These are phyloP conservation scores for Nemania sp. DNA, from an alignment of 2,329 filamentous ascomycete species.

Conservation along the genomic window DNA sequence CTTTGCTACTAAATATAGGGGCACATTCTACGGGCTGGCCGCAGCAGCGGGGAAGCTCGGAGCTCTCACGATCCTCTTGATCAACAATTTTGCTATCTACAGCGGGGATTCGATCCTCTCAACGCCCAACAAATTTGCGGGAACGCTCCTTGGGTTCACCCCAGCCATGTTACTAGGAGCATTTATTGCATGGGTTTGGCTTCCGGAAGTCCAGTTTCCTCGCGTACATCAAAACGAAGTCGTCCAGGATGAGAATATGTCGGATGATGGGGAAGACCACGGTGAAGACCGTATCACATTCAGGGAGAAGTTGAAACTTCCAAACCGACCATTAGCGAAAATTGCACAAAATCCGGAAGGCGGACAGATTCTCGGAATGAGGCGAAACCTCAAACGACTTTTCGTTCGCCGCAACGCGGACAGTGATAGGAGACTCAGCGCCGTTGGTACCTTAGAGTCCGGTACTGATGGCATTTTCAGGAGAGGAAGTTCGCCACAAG, in stretches of 20 bases:
- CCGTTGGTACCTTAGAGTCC: not conserved
- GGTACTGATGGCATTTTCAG: not conserved
- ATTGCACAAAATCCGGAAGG: conserved; percentile 28
- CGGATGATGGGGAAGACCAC: conserved; percentile 17
- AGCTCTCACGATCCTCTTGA: conserved; percentile 54
- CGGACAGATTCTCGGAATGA: conserved; percentile 27
- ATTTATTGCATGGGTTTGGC: conserved; percentile 32
- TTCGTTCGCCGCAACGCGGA: not conserved
- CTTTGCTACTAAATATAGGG: conserved; percentile 66
- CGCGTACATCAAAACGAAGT: conserved; percentile 17
- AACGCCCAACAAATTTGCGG: conserved; percentile 17
- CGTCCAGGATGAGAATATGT: conserved; percentile 10
- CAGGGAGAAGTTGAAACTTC: conserved; percentile 23
- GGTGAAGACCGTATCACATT: conserved; percentile 9
- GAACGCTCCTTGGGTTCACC: conserved; percentile 28
- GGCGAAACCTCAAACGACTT: conserved; percentile 21
- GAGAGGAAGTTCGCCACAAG: not conserved
- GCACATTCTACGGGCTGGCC: conserved; percentile 64
- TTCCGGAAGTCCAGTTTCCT: conserved; percentile 32
- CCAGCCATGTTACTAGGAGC: conserved; percentile 33
- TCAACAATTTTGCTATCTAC: conserved; percentile 41
- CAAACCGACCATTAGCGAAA: conserved; percentile 26
- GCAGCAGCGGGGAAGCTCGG: conserved; percentile 63
- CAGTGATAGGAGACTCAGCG: not conserved
- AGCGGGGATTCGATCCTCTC: not conserved